These are phyloP conservation scores for Solanum hybrid DNA, from an alignment of 305 asterid genomes.

Conservation along the genomic window DNA sequence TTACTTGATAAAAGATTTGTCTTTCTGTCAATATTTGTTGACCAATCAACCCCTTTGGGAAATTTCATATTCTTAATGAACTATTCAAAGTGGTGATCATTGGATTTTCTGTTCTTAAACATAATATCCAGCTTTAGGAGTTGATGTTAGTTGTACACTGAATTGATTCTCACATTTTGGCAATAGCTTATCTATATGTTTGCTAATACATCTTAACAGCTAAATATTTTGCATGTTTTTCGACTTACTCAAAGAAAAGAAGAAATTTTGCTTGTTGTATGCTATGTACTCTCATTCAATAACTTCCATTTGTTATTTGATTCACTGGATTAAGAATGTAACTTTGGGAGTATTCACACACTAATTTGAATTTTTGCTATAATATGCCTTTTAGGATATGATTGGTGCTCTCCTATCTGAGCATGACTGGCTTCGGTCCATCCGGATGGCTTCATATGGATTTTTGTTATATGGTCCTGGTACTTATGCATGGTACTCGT, in stretches of 20 bases:
- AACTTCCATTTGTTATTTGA: background rate
- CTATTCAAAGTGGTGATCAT: background rate
- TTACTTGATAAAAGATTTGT: background rate
- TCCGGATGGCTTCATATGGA: constrained; percentile 83
- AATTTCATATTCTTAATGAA: background rate
- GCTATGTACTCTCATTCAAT: background rate
- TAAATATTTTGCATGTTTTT: background rate
- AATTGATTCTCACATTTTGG: constrained; percentile 1
- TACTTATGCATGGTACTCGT: constrained; percentile 82
- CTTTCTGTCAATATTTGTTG: background rate
- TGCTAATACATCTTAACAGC: background rate
- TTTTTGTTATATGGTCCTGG: constrained; percentile 88
- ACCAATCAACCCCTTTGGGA: background rate
- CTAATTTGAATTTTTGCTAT: background rate
- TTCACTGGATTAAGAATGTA: background rate
- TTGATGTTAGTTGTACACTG: background rate
- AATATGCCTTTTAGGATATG: constrained; percentile 38
- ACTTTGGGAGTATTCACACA: background rate
- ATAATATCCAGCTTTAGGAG: background rate
- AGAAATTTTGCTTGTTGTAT: background rate
- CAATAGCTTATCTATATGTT: background rate
- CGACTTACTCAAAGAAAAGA: background rate
- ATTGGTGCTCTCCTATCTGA: constrained; percentile 34
- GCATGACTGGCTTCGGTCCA: constrained; percentile 76
- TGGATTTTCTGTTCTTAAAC: background rate